These are phyloP conservation scores for Cryptococcus hybrid DNA, from an alignment of 1,284 basidiomycete species.

Conservation along the genomic window DNA sequence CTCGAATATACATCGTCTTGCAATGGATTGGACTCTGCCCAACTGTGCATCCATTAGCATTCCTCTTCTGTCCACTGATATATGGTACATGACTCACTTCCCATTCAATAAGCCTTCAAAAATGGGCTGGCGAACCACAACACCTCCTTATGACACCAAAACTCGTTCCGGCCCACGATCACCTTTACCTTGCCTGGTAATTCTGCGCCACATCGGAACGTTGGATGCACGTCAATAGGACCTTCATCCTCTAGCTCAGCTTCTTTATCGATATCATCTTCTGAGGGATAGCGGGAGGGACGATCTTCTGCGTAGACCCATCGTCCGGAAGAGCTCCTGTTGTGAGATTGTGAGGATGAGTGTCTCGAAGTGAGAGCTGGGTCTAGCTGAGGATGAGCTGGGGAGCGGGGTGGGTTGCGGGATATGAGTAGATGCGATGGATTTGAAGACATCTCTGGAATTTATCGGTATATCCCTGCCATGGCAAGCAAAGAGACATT, in stretches of 20 bases:
- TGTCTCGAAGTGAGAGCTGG: conserved; percentile 30
- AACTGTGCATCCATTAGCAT: conserved; percentile 15
- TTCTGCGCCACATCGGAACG: conserved; percentile 29
- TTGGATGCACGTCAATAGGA: conserved; percentile 34
- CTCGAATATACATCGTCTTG: no score
- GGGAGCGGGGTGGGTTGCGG: conserved; percentile 41
- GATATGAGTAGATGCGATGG: conserved; percentile 47
- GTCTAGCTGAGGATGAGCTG: conserved; percentile 42
- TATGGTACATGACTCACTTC: conserved; percentile 25
- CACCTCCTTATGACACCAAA: conserved; percentile 49
- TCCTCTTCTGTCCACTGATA: no score
- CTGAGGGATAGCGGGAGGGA: neutral
- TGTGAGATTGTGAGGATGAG: conserved; percentile 6
- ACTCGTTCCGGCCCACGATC: conserved; percentile 37
- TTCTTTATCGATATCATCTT: conserved; percentile 5
- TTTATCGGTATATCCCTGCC: no score
- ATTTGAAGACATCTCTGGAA: conserved; percentile 14
- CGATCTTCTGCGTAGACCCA: conserved; percentile 5
- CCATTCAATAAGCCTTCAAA: conserved; percentile 43
- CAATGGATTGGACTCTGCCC: conserved; percentile 34
- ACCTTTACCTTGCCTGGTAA: conserved; percentile 43
- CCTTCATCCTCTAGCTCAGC: conserved; percentile 27
- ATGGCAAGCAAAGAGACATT: neutral
- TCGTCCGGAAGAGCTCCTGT: conserved; percentile 6
- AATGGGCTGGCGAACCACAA: conserved; percentile 48